Evolutionary conservation across 2,329 filamentous ascomycete genomes (phyloP).

Genomic region (Mollisia scopiformis): DNA sequence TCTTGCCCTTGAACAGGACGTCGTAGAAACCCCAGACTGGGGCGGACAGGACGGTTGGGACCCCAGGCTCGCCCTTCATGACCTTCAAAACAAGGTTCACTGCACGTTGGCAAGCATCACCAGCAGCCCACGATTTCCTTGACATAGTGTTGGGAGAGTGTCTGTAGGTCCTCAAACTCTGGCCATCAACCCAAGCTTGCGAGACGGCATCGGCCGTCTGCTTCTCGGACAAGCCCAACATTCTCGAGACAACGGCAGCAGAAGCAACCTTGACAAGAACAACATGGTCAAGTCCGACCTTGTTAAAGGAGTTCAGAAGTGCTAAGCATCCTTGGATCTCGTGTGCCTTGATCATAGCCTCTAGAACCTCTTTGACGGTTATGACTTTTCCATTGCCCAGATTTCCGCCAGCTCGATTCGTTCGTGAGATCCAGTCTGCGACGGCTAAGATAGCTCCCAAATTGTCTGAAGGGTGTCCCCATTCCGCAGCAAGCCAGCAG

Average conservation of each 20-base stretch:
- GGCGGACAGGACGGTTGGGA: conserved; percentile 90
- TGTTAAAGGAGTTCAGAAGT: conserved; percentile 98
- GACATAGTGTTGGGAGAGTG: conserved; percentile 99
- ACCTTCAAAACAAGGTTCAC: conserved; percentile 93
- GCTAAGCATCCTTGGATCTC: conserved; percentile 98
- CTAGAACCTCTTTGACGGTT: conserved; percentile 87
- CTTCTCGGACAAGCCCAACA: conserved; percentile 86
- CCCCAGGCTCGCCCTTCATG: conserved; percentile 84
- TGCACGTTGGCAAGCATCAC: conserved; percentile 94
- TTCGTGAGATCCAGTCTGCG: conserved; percentile 96
- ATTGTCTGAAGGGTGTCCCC: conserved; percentile 99
- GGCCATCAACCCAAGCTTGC: conserved; percentile 96
- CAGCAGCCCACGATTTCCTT: conserved; percentile 97
- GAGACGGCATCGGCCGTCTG: conserved; percentile 96
- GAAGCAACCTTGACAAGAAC: conserved; percentile 97
- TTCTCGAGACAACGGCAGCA: conserved; percentile 90
- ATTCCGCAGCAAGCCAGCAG: conserved; percentile 98
- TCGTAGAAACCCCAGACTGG: conserved; percentile 99
- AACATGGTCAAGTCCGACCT: conserved; percentile 96
- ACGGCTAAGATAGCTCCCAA: conserved; percentile 94
- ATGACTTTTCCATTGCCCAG: conserved; percentile 86
- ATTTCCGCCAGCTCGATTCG: conserved; percentile 75
- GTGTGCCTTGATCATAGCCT: conserved; percentile 99
- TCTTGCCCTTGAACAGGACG: conserved; percentile 93
- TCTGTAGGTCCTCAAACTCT: conserved; percentile 94